phyloP scores from a whole-genome alignment of 2,329 filamentous ascomycete genomes.

The Macrophomina phaseolina region DNA sequence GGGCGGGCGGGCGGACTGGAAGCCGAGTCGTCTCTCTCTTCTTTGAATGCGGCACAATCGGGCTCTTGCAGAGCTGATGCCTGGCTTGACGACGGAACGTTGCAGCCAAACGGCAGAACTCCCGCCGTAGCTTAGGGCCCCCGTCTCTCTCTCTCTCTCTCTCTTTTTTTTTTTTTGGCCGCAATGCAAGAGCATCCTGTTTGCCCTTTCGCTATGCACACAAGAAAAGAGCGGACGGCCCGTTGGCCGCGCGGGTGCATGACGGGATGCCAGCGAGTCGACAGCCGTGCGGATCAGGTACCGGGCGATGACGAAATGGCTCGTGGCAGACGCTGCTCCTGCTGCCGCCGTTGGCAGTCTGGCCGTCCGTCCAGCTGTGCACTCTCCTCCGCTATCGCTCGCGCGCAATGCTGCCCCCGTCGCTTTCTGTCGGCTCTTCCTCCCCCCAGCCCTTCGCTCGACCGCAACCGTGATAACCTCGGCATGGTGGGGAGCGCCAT shows the following conservation, averaged over 20 bases:
- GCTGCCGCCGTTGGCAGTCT: no score
- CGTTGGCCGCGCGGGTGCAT: neutral
- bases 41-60: neutral
- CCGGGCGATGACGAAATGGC: neutral
- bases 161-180: neutral
- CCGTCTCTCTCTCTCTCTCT: no score
- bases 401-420: neutral
- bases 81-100: no score
- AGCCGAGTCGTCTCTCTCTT: neutral
- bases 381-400: neutral
- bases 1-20: neutral
- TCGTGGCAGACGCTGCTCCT: neutral
- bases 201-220: neutral
- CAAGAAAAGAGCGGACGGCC: neutral
- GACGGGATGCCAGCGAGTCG: no score
- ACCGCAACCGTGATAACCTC: neutral
- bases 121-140: no score
- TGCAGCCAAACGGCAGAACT: no score
- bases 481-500: neutral
- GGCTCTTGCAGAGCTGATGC: no score
- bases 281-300: neutral
- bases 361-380: no score
- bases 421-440: slow-evolving; percentile 3
- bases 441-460: neutral
- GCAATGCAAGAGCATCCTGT: neutral